Evolutionary conservation across 129 eudicot species (phyloP), one percentile per base, ranked within the genome.

Genomic region (Flaveria trinervia): DNA sequence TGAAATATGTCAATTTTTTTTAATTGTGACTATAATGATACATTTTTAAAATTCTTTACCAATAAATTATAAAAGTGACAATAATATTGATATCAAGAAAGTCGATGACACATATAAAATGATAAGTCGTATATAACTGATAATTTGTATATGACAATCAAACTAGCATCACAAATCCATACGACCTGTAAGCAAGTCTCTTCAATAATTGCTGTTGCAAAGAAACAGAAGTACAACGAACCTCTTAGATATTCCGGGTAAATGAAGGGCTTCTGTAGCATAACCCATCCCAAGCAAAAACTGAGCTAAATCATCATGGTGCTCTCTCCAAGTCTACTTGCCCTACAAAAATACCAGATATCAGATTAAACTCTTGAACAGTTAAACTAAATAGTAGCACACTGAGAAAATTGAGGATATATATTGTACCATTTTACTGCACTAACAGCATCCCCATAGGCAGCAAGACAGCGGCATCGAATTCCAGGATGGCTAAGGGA

Each of bases 251-350:
- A 93, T 88, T 81, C 98, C 98, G 64, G 98, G 98, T 83, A 93
- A 83, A 82, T 93, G 98, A 85, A 93, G 98, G 52, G 99, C 99
- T 89, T 94, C 97, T 5, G 91, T 86, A 81, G 98, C 98, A 82
- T 94, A 94, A 81, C 98, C 98, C 98, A 94, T 94, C 68, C 97
- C 97, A 46, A 94, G 96, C 98, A 94, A 89, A 86, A 94, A 94
- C 68, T 94, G 96, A 54, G 98, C 98, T 75, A 94, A 74, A 82
- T 94, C 98, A 70, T 94, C 98, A 76, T 94, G 98, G 79, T 94
- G 98, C 83, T 94, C 98, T 83, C 98, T 91, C 65, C 98, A 69
- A 94, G 98, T 77, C 98, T 86, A 83, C 93, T 91, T 67, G 98
- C 98, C 98, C 93, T 88, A 76, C 61, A 83, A 9, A 73, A 72